Conservation (phyloP, 768 basidiomycete genomes). For the Fomitopsis serialis region DNA sequence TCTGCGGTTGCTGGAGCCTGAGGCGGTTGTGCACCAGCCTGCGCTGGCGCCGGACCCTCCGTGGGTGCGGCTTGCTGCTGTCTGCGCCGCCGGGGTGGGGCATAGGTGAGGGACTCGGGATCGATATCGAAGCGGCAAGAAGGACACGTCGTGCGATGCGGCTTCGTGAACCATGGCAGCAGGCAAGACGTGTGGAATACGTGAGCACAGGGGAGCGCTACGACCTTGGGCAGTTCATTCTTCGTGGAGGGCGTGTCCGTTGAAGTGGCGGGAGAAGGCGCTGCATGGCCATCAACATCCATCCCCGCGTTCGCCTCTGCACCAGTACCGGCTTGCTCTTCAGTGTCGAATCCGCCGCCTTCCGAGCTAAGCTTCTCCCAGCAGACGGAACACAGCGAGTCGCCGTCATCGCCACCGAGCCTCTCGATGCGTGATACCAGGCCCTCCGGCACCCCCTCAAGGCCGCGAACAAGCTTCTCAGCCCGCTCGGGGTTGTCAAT, state of each 20-base stretch:
- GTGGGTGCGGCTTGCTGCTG: background rate
- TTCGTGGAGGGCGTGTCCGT: background rate
- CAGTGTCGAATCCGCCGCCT: conserved; percentile 31
- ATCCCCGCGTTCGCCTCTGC: conserved; percentile 5
- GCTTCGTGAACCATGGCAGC: conserved; percentile 77
- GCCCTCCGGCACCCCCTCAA: conserved; percentile 64
- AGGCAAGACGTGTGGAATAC: conserved; percentile 78
- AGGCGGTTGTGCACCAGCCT: conserved; percentile 3
- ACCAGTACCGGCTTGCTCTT: conserved; percentile 12
- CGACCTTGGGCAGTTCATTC: conserved; percentile 36
- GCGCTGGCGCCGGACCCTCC: background rate
- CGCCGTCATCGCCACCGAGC: conserved; percentile 29
- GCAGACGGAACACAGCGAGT: conserved; percentile 63
- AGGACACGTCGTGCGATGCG: conserved; percentile 76
- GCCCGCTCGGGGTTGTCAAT: conserved; percentile 67
- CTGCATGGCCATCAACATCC: conserved; percentile 8
- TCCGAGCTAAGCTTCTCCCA: conserved; percentile 58
- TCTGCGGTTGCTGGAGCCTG: background rate
- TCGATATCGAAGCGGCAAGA: conserved; percentile 82
- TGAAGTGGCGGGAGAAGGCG: background rate
- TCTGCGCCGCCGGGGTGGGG: conserved; percentile 8
- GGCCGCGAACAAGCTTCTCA: conserved; percentile 51
- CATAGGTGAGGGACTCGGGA: conserved; percentile 63
- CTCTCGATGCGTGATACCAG: conserved; percentile 61
- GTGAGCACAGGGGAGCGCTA: conserved; percentile 75